Evolutionary conservation across 1,284 basidiomycete genomes (phyloP).

Genomic region (Gomphus bonarii): DNA sequence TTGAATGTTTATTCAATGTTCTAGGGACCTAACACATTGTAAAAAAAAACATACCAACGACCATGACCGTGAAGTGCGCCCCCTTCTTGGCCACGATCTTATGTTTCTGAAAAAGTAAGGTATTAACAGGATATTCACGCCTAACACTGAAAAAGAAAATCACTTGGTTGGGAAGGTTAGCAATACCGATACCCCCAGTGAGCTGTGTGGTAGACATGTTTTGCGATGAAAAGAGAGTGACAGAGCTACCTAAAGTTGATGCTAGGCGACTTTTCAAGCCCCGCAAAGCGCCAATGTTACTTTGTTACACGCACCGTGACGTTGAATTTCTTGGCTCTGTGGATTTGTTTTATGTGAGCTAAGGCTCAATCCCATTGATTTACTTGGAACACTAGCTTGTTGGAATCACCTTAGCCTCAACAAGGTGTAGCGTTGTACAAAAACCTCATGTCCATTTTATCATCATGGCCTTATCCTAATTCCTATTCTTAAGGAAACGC

Average conservation of each 20-base stretch:
- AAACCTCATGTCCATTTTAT: neutral
- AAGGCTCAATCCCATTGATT: neutral
- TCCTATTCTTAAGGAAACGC: neutral
- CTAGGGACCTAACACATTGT: neutral
- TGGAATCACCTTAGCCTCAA: neutral
- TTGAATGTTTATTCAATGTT: neutral
- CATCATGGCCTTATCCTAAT: neutral
- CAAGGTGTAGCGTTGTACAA: neutral
- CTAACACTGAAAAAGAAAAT: slow-evolving; percentile 18
- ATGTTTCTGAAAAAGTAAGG: slow-evolving; percentile 51
- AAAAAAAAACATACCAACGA: slow-evolving; percentile 66
- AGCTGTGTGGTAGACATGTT: slow-evolving; percentile 9
- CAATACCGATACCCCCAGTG: slow-evolving; percentile 73
- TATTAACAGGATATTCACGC: slow-evolving; percentile 11
- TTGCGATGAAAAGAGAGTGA: neutral
- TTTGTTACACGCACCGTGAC: neutral
- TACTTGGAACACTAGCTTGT: neutral
- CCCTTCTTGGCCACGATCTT: slow-evolving; percentile 96
- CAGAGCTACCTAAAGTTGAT: neutral
- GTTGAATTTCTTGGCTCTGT: neutral
- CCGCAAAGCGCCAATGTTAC: neutral
- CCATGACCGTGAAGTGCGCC: slow-evolving; percentile 99
- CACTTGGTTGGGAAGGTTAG: slow-evolving; percentile 97
- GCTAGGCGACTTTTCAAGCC: neutral
- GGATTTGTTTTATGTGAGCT: neutral